A percentile compares a stretch with the other conserved stretches of the same genome.
Evolutionary conservation across 2,329 filamentous ascomycete species (phyloP).

Genomic region (Hypoxylon sp.): DNA sequence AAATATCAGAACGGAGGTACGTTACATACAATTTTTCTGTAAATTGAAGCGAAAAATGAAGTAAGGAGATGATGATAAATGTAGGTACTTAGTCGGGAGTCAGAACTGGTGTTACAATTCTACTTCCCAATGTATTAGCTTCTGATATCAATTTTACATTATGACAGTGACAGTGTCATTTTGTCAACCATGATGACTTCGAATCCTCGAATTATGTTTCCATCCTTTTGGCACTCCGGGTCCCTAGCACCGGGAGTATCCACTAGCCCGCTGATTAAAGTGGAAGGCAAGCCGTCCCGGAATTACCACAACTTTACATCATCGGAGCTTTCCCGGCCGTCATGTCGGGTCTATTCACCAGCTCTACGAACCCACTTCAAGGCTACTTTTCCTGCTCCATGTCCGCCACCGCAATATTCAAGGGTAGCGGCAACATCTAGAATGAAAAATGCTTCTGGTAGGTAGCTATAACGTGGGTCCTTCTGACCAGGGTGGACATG

Average conservation of each 20-base stretch:
- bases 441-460: not conserved
- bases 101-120: not conserved
- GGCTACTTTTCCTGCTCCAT: no score
- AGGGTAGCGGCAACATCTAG: not conserved
- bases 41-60: not conserved
- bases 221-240: not conserved
- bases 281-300: slow-evolving; percentile 8
- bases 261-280: slow-evolving; percentile 25
- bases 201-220: slow-evolving; percentile 2
- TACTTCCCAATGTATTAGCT: not conserved
- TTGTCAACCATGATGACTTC: slow-evolving; percentile 20
- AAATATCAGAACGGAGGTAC: not conserved
- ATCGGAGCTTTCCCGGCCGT: not conserved
- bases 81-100: not conserved
- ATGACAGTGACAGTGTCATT: not conserved
- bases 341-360: not conserved
- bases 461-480: not conserved
- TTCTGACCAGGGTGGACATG: not conserved
- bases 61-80: not conserved
- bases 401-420: no score
- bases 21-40: no score
- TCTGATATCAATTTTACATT: slow-evolving; percentile 10
- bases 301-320: slow-evolving; percentile 7
- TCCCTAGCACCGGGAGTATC: not conserved
- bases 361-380: no score